Evolutionary conservation across 2,329 filamentous ascomycete species (phyloP), one percentile per base, ranked within the genome.

Genomic region (Diaporthe velutina): DNA sequence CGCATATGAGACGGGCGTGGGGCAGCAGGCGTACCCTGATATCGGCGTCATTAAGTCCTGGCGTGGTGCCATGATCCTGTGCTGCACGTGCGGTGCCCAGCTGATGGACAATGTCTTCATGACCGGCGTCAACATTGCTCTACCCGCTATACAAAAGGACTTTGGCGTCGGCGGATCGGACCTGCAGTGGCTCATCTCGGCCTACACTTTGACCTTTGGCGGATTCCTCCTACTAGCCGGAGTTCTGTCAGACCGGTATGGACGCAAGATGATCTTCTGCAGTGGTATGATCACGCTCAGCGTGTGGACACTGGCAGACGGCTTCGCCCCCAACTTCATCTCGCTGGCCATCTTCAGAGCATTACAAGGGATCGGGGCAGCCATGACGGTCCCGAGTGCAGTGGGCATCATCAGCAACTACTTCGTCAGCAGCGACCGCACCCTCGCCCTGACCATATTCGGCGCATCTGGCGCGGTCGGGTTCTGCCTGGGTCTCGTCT

Each of bases 301-400:
- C 0, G 66, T 81, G 0, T 84, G 83, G 83, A 83, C 83, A 0
- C 54, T 84, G 9, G 73, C 73, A 3, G 30, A 81, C 80, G 83
- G 15, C 84, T 87, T 54, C 82, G 85, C 0, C 1, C 80, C 81
- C 10, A 85, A 84, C 0, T 87, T 87, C 38, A 83, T 85, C 42
- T 83, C 84, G 66, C 78, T 86, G 0, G 82, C 84, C 2, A 80
- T 82, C 5, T 85, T 85, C 71, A 84, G 86, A n/a, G 86, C 85
- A 0, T 79, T 88, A 0, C 85, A 87, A 60, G 86, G 86, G 1
- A 81, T 87, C 13, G 85, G 85, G 1, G 81, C 86, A 1, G 85
- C 86, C 8, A 83, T 88, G 83, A 86, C 85, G 3, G 81, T 88
- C 0, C 86, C 86, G 1, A 85, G 86, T 0, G 84, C 85, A 0